Conservation (phyloP, 2,329 filamentous ascomycete species). For the Neofusicoccum laricinum region DNA sequence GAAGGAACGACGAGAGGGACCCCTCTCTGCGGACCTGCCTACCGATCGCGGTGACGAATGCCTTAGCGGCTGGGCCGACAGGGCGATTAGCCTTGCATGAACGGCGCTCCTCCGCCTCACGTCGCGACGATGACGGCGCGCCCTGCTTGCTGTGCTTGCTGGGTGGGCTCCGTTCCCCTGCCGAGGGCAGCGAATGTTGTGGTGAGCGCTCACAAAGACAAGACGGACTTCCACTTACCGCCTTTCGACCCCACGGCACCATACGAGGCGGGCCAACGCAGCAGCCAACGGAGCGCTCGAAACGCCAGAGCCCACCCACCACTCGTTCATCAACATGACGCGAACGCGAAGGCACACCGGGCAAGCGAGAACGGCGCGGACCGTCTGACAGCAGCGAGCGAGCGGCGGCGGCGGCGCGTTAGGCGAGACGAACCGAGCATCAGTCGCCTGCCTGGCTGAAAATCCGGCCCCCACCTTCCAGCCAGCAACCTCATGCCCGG, state of each 20-base stretch:
- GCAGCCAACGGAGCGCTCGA: no score
- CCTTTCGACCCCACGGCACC: no score
- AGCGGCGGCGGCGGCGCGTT: background rate
- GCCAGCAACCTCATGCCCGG: background rate
- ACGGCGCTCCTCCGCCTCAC: no score
- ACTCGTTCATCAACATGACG: background rate
- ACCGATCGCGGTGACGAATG: no score
- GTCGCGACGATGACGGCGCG: no score
- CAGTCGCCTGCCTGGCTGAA: background rate
- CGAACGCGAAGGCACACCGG: background rate
- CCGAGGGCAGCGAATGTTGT: no score
- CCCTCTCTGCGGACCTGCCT: background rate
- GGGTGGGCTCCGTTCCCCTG: no score
- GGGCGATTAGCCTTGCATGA: no score
- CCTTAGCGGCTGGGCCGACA: background rate
- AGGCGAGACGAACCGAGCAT: conserved; percentile 8
- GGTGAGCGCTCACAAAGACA: no score
- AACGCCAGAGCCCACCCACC: background rate
- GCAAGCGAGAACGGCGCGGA: background rate
- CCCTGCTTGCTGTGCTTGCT: no score
- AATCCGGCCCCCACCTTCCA: background rate
- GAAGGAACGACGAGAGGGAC: background rate
- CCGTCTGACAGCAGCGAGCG: background rate
- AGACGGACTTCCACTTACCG: no score
- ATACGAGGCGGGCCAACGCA: no score